phyloP scores from a whole-genome alignment of 2,329 filamentous ascomycete species.

The Fusarium secorum region DNA sequence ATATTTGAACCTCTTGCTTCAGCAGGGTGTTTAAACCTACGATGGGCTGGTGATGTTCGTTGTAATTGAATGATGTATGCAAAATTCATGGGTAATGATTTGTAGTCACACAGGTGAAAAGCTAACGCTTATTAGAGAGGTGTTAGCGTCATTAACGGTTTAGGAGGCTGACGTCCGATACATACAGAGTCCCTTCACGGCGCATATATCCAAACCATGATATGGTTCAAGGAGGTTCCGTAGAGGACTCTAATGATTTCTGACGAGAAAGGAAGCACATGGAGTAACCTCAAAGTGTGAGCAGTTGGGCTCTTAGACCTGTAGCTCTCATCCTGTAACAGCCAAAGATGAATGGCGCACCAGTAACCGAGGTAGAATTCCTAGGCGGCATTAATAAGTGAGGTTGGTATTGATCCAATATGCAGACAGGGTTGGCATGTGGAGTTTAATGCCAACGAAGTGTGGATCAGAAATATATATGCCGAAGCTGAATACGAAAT shows the following conservation, averaged over 20 bases:
- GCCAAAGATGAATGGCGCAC: not conserved
- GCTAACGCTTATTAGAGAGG: not conserved
- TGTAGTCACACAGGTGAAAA: not conserved
- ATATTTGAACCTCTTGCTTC: not conserved
- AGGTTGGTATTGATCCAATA: constrained; percentile 20
- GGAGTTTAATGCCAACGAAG: not conserved
- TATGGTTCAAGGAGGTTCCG: not conserved
- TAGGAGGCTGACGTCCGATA: not conserved
- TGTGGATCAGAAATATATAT: constrained; percentile 11
- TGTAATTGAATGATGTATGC: not conserved
- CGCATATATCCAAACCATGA: no score
- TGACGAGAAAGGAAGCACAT: no score
- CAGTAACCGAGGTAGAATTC: not conserved
- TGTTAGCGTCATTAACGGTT: not conserved
- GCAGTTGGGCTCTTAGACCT: not conserved
- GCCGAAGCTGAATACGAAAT: constrained; percentile 4
- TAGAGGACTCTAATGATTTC: not conserved
- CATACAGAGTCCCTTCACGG: not conserved
- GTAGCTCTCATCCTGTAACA: not conserved
- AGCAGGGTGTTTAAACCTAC: not conserved
- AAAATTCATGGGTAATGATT: not conserved
- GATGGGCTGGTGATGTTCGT: not conserved
- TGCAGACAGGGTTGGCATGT: constrained; percentile 10
- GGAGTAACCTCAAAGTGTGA: not conserved
- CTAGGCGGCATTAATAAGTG: not conserved